phyloP scores from a whole-genome alignment of 2,329 filamentous ascomycete species.

The Fusarium solani-melongenae region DNA sequence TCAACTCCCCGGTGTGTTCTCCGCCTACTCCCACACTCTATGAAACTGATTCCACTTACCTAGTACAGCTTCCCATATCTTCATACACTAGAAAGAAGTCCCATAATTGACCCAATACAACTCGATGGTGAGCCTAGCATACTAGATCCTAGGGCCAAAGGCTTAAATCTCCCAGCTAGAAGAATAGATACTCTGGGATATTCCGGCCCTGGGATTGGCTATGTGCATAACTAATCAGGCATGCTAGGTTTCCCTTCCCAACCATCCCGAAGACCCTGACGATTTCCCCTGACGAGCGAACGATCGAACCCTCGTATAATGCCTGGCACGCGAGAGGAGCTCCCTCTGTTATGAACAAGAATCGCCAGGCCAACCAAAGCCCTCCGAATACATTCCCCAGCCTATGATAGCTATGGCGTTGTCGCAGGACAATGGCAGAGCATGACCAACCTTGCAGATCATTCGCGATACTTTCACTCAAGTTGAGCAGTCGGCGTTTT shows the following conservation, averaged over 20 bases:
- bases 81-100: background rate
- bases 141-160: background rate
- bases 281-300: constrained; percentile 27
- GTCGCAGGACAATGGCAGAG: background rate
- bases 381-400: background rate
- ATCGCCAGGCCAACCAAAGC: background rate
- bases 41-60: background rate
- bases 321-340: background rate
- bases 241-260: constrained; percentile 11
- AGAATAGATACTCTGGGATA: constrained; percentile 1
- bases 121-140: constrained; percentile 19
- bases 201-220: constrained; percentile 31
- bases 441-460: background rate
- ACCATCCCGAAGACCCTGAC: constrained; percentile 10
- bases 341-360: constrained; percentile 4
- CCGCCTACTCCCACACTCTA: background rate
- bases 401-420: background rate
- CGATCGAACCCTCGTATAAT: constrained; percentile 7
- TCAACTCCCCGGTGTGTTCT: background rate
- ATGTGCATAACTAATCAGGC: constrained; percentile 33
- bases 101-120: constrained; percentile 24
- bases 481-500: constrained; percentile 5
- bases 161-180: background rate
- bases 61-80: background rate
- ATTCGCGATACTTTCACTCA: constrained; percentile 3